Evolutionary conservation across 495 filamentous ascomycete genomes (phyloP).

Genomic region (Podospora tetraspora): DNA sequence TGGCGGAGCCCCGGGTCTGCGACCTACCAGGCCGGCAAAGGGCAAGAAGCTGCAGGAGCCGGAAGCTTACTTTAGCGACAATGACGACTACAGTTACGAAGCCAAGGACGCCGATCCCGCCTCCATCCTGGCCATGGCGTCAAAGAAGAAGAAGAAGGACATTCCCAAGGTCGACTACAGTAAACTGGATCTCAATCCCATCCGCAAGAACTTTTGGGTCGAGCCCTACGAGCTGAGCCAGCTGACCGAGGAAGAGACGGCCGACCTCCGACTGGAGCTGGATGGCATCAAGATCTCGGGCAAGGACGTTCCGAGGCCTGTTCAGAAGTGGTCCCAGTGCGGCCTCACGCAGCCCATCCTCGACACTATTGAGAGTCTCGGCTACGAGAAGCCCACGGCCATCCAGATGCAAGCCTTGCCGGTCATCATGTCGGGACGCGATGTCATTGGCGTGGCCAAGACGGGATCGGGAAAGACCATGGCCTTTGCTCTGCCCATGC

Average conservation of each 20-base stretch:
- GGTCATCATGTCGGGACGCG: conserved; percentile 90
- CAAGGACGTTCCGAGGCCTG: conserved; percentile 81
- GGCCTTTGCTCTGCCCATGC: conserved; percentile 92
- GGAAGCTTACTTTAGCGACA: conserved; percentile 80
- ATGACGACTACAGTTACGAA: conserved; percentile 71
- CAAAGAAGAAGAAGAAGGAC: conserved; percentile 96
- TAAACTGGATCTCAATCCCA: conserved; percentile 77
- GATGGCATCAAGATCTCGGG: conserved; percentile 92
- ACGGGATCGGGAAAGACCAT: conserved; percentile 99
- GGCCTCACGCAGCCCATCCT: conserved; percentile 80
- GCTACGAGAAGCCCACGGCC: conserved; percentile 83
- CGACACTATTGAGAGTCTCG: conserved; percentile 77
- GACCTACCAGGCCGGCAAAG: conserved; percentile 36
- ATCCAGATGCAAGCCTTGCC: conserved; percentile 96
- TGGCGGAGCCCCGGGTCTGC: conserved; percentile 25
- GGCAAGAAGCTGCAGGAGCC: conserved; percentile 54
- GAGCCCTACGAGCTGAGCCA: conserved; percentile 79
- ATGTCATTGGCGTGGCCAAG: conserved; percentile 95
- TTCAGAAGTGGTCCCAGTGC: conserved; percentile 95
- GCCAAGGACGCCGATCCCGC: conserved; percentile 73
- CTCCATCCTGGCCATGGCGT: conserved; percentile 74
- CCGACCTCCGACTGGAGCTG: conserved; percentile 74
- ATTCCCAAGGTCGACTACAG: conserved; percentile 78
- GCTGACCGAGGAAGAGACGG: conserved; percentile 81
- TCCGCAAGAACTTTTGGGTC: conserved; percentile 90